These are phyloP conservation scores for Microbotryum violaceum DNA, from an alignment of 1,284 basidiomycete species.

Conservation along the genomic window DNA sequence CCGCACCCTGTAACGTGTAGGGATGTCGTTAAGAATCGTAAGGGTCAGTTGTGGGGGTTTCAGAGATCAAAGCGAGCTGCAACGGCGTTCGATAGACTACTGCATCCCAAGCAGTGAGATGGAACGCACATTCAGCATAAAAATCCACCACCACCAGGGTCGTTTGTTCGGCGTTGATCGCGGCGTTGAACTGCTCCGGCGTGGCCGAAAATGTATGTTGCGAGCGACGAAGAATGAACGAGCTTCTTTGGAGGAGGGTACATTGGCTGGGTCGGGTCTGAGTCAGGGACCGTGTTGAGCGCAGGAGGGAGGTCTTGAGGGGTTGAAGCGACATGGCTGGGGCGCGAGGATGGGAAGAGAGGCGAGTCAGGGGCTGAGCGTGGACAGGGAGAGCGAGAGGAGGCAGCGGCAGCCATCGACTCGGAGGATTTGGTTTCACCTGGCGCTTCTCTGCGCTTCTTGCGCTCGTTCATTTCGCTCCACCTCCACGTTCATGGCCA, in stretches of 20 bases:
- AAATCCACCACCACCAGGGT: constrained; percentile 31
- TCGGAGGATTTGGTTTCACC: not conserved
- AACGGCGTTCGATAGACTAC: not conserved
- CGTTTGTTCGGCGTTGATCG: constrained; percentile 9
- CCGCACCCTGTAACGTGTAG: constrained; percentile 23
- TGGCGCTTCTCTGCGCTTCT: too few species aligned
- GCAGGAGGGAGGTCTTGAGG: too few species aligned
- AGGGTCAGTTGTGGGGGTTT: not conserved
- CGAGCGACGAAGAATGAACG: too few species aligned
- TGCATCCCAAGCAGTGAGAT: not conserved
- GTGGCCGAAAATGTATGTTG: constrained; percentile 21
- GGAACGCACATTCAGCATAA: constrained; percentile 21
- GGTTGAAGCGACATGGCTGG: too few species aligned
- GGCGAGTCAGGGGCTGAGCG: too few species aligned
- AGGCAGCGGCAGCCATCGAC: constrained; percentile 23
- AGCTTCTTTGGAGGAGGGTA: too few species aligned
- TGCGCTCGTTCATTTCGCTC: too few species aligned
- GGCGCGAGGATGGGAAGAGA: too few species aligned
- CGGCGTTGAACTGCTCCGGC: constrained; percentile 14
- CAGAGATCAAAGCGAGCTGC: not conserved
- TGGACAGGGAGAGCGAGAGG: not conserved
- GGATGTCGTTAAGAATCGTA: too few species aligned
- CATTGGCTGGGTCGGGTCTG: too few species aligned
- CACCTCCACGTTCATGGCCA: too few species aligned
- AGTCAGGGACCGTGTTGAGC: too few species aligned